A percentile compares a stretch with the other conserved stretches of the same genome.
Conservation (phyloP, 176 grass and related monocot species). For the Ananas comosus region DNA sequence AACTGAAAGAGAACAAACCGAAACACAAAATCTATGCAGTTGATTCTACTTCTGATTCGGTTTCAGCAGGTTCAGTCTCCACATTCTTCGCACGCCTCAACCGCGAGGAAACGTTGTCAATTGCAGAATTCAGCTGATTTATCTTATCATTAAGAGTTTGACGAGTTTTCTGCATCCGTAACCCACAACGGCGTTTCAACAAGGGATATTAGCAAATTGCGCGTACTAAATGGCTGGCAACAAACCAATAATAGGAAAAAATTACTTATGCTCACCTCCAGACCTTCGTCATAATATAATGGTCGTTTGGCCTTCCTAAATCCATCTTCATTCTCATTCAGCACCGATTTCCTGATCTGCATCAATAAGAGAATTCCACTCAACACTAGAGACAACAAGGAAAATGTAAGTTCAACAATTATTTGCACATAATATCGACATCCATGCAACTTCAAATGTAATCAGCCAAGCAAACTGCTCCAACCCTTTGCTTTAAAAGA, state of each 20-base stretch:
- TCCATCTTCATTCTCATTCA: conserved; percentile 53
- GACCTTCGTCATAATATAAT: conserved; percentile 45
- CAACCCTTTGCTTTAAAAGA: too few relatives aligned
- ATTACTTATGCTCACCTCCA: conserved; percentile 34
- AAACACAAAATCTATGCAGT: conserved; percentile 21
- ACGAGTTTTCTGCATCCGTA: conserved; percentile 44
- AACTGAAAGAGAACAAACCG: conserved; percentile 14
- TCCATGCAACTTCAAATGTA: too few relatives aligned
- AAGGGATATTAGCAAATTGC: background rate
- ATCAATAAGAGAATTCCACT: background rate
- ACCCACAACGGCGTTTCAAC: background rate
- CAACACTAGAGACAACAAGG: background rate
- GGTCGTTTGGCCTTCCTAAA: conserved; percentile 18
- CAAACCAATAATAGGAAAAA: background rate
- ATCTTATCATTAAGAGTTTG: conserved; percentile 62
- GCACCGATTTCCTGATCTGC: conserved; percentile 56
- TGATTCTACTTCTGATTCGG: conserved; percentile 43
- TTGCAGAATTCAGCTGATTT: conserved; percentile 51
- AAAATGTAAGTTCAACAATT: background rate
- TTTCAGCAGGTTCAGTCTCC: conserved; percentile 26
- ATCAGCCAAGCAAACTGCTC: too few relatives aligned
- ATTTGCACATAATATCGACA: too few relatives aligned
- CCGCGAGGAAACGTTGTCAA: conserved; percentile 44
- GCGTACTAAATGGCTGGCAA: background rate
- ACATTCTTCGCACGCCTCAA: conserved; percentile 39